Conservation (phyloP, 331 rosid species). For the Malus hybrid region DNA sequence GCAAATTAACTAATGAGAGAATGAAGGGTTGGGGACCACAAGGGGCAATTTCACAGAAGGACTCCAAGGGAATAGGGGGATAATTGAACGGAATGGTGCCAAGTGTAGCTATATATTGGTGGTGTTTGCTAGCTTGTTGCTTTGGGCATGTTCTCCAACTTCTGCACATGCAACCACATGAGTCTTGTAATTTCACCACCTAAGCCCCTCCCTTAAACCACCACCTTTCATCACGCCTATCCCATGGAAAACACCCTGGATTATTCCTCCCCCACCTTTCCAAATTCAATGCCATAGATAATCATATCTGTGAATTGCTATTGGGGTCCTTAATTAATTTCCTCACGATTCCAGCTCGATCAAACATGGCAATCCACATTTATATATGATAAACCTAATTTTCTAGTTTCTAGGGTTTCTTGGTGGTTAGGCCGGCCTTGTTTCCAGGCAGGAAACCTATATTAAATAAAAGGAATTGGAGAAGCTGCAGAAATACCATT, state of each 20-base stretch:
- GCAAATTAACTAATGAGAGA: conserved; percentile 1
- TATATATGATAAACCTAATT: background rate
- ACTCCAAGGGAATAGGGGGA: conserved; percentile 58
- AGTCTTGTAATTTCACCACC: conserved; percentile 37
- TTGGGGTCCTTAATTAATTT: conserved; percentile 16
- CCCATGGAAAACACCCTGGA: conserved; percentile 84
- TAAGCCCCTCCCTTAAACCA: conserved; percentile 21
- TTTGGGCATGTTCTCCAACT: conserved; percentile 80
- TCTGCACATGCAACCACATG: conserved; percentile 89
- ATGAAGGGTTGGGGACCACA: conserved; percentile 41
- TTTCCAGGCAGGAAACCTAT: conserved; percentile 60
- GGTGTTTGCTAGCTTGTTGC: conserved; percentile 29
- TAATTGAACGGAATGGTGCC: conserved; percentile 29
- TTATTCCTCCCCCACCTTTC: conserved; percentile 69
- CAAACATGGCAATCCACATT: conserved; percentile 32
- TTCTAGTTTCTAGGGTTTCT: background rate
- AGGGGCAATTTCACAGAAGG: conserved; percentile 34
- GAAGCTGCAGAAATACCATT: background rate
- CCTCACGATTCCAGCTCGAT: conserved; percentile 58
- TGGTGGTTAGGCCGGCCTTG: conserved; percentile 35
- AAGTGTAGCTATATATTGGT: conserved; percentile 23
- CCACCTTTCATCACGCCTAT: conserved; percentile 60
- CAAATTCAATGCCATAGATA: conserved; percentile 46
- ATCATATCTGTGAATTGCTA: background rate
- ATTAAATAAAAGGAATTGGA: conserved; percentile 1